Evolutionary conservation across 306 rosid species (phyloP).

Genomic region (Dryas octopetala): DNA sequence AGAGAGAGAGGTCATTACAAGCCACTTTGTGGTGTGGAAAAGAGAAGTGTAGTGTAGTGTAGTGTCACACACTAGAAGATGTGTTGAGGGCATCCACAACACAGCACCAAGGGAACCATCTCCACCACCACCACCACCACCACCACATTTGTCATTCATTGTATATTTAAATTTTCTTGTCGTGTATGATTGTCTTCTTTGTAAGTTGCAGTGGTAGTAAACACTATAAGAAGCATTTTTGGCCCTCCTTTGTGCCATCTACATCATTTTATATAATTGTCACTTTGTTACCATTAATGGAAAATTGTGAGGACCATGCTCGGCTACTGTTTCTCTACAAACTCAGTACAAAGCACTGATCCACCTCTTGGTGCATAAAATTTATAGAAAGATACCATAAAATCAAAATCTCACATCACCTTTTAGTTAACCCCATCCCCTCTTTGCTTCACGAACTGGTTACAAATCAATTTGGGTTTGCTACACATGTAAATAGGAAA

Average conservation of each 20-base stretch:
- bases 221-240: slow-evolving; percentile 3
- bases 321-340: no score
- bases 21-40: slow-evolving; percentile 18
- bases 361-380: no score
- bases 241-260: slow-evolving; percentile 19
- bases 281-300: background rate
- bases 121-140: slow-evolving; percentile 21
- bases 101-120: slow-evolving; percentile 35
- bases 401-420: no score
- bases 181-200: slow-evolving; percentile 2
- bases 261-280: slow-evolving; percentile 1
- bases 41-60: background rate
- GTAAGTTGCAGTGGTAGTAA: slow-evolving; percentile 4
- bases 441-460: background rate
- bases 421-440: no score
- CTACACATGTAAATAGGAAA: background rate
- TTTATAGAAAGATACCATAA: no score
- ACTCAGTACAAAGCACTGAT: no score
- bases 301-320: background rate
- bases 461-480: background rate
- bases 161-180: background rate
- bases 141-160: slow-evolving; percentile 9
- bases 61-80: slow-evolving; percentile 13
- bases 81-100: slow-evolving; percentile 16
- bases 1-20: background rate